These are phyloP conservation scores for Aureobasidium sp. DNA, from an alignment of 2,329 filamentous ascomycete genomes.

Conservation along the genomic window DNA sequence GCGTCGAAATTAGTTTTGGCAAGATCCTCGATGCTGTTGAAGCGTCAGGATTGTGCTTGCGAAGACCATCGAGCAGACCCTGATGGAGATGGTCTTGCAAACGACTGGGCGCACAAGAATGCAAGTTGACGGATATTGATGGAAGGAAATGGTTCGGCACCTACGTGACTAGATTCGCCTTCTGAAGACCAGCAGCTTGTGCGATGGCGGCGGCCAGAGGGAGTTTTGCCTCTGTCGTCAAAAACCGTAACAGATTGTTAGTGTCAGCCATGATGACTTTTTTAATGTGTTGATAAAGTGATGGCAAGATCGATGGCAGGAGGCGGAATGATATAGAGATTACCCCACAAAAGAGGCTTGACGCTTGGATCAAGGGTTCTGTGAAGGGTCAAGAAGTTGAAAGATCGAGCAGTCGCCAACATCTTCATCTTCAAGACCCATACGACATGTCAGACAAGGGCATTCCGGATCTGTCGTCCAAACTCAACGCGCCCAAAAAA, in stretches of 20 bases:
- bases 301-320: not conserved
- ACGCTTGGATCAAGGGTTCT: constrained; percentile 21
- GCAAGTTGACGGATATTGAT: too few species aligned
- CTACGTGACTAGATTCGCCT: constrained; percentile 46
- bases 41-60: not conserved
- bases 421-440: not conserved
- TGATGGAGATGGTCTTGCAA: too few species aligned
- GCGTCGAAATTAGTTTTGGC: constrained; percentile 40
- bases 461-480: constrained; percentile 30
- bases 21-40: constrained; percentile 37
- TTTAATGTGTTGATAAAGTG: not conserved
- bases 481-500: constrained; percentile 67
- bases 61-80: not conserved
- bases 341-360: constrained; percentile 5
- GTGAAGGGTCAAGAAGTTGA: not conserved
- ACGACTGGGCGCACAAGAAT: too few species aligned
- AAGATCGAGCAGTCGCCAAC: not conserved
- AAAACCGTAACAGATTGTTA: constrained; percentile 45
- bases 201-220: constrained; percentile 48
- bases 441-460: constrained; percentile 10
- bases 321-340: not conserved
- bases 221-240: constrained; percentile 52
- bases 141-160: constrained; percentile 18
- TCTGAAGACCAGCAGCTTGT: constrained; percentile 49
- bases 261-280: not conserved